Conservation (phyloP, 257 asterid species). For the Pogostemon cablin region DNA sequence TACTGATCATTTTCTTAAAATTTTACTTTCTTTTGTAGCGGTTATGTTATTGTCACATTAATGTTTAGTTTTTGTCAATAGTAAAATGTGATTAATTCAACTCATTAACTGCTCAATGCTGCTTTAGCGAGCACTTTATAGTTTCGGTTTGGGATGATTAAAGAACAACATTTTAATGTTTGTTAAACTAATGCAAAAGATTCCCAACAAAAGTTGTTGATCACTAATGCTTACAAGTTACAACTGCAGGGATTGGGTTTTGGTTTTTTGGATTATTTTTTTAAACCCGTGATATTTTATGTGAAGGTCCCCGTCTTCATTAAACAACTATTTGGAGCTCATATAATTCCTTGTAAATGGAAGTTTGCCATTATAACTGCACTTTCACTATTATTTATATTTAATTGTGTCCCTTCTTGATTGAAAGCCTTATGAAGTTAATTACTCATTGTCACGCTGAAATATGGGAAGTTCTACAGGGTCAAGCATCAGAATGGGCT, state of each 20-base stretch:
- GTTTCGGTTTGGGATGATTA: neutral
- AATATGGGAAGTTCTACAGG: slow-evolving; percentile 49
- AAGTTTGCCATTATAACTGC: neutral
- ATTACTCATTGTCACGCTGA: slow-evolving; percentile 16
- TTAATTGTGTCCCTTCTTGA: neutral
- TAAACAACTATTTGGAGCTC: neutral
- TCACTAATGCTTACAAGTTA: neutral
- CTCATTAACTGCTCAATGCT: neutral
- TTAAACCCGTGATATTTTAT: neutral
- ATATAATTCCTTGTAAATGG: neutral
- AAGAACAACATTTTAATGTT: neutral
- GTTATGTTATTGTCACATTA: neutral
- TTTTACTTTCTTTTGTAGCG: neutral
- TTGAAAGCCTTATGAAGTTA: slow-evolving; percentile 6
- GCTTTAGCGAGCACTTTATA: neutral
- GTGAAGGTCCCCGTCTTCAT: neutral
- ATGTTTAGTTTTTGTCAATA: neutral
- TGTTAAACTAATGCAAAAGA: neutral
- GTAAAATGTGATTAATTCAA: neutral
- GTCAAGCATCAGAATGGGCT: slow-evolving; percentile 99
- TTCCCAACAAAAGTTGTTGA: neutral
- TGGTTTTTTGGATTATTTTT: neutral
- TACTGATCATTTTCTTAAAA: neutral
- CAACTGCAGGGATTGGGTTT: neutral
- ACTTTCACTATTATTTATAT: slow-evolving; percentile 7